These are phyloP conservation scores for Bruguiera hainesii DNA, from an alignment of 441 rosid species.

Conservation along the genomic window DNA sequence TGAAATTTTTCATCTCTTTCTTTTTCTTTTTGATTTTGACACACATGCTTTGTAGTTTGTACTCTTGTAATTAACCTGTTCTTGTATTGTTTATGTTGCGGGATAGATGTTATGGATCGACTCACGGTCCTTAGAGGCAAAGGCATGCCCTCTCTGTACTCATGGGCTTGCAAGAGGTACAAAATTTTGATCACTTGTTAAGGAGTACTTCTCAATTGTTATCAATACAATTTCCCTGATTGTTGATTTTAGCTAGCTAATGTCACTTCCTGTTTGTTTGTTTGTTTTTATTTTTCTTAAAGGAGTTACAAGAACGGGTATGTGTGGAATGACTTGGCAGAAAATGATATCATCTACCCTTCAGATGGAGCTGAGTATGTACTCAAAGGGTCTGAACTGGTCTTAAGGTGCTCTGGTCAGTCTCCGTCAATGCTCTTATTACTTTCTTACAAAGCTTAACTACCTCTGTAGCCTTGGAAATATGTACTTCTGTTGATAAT, in stretches of 20 bases:
- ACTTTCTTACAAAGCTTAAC: not conserved
- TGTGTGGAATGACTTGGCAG: constrained; percentile 88
- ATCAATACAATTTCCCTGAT: too few species aligned
- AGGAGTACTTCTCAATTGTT: not conserved
- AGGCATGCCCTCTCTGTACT: constrained; percentile 74
- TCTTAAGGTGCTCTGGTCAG: constrained; percentile 49
- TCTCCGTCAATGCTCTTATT: not conserved
- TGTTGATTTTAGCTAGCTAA: too few species aligned
- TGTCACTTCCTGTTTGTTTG: not conserved
- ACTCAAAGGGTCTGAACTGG: constrained; percentile 86
- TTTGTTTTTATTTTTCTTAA: not conserved
- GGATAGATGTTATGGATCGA: constrained; percentile 61
- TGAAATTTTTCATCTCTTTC: not conserved
- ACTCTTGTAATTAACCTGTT: not conserved
- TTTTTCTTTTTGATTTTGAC: not conserved
- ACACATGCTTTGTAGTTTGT: too few species aligned
- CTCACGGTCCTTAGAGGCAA: constrained; percentile 73
- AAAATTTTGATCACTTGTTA: not conserved
- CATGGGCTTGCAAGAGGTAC: constrained; percentile 95
- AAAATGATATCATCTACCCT: constrained; percentile 65
- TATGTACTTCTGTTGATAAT: too few species aligned
- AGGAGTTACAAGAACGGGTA: constrained; percentile 92
- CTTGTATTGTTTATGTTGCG: constrained; percentile 1
- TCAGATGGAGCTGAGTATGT: constrained; percentile 81
- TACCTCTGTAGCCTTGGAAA: too few species aligned